phyloP scores from a whole-genome alignment of 495 filamentous ascomycete genomes.

The Elaphomyces granulatus region DNA sequence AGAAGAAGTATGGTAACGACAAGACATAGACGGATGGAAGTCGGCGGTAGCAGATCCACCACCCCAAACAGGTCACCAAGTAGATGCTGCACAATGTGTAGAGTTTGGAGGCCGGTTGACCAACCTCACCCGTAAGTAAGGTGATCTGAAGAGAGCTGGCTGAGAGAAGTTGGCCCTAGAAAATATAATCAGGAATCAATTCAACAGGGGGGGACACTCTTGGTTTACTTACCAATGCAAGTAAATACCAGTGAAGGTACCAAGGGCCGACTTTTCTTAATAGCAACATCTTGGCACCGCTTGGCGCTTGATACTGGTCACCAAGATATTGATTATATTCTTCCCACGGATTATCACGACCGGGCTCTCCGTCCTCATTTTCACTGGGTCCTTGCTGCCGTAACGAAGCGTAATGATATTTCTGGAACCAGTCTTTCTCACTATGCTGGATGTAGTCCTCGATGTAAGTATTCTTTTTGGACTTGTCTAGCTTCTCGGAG shows the following conservation, averaged over 20 bases:
- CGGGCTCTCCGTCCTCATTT: no score
- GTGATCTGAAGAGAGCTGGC: slow-evolving; percentile 63
- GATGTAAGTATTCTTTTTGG: slow-evolving; percentile 41
- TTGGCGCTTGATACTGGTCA: no score
- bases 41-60: slow-evolving; percentile 52
- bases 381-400: no score
- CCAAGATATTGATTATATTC: no score
- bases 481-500: slow-evolving; percentile 43
- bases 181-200: background rate
- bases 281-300: no score
- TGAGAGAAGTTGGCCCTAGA: slow-evolving; percentile 50
- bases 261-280: no score
- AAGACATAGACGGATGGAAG: slow-evolving; percentile 48
- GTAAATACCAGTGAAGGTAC: slow-evolving; percentile 49
- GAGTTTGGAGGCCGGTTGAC: slow-evolving; percentile 45
- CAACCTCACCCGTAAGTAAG: slow-evolving; percentile 49
- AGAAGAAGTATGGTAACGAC: slow-evolving; percentile 45
- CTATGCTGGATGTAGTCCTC: slow-evolving; percentile 52
- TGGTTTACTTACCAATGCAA: slow-evolving; percentile 33
- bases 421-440: slow-evolving; percentile 55
- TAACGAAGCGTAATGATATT: slow-evolving; percentile 40
- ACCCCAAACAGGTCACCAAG: slow-evolving; percentile 42
- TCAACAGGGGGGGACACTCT: background rate
- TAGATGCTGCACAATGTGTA: slow-evolving; percentile 58
- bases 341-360: no score